Percentiles rank a stretch among this genome's conserved stretches.
phyloP scores from a whole-genome alignment of 1,284 basidiomycete genomes.

The Trichosporon faecale region DNA sequence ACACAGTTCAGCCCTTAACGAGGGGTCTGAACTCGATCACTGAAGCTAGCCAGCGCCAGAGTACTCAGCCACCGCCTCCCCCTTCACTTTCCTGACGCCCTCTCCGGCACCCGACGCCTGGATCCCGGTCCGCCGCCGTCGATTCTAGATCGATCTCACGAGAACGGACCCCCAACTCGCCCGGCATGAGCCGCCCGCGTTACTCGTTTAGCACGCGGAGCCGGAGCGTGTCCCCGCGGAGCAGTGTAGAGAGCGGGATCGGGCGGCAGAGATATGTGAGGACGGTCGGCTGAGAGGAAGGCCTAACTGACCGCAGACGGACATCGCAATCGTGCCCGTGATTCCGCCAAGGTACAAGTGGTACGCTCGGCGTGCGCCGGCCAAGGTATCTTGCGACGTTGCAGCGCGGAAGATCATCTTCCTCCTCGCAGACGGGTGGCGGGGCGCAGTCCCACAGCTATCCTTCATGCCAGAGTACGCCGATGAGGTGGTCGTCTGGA shows the following conservation, averaged over 20 bases:
- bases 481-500: neutral
- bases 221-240: neutral
- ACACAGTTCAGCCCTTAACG: no score
- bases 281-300: neutral
- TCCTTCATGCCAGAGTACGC: neutral
- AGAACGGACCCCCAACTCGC: no score
- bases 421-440: neutral
- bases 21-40: neutral
- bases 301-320: neutral
- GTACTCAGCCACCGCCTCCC: neutral
- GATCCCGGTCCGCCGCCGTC: no score
- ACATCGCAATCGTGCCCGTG: neutral
- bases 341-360: neutral
- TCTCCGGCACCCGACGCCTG: neutral
- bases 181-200: neutral
- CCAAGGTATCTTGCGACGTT: neutral
- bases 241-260: neutral
- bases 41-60: neutral
- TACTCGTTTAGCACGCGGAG: neutral
- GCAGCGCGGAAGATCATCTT: neutral
- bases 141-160: no score
- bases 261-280: conserved; percentile 1
- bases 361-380: neutral
- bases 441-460: neutral
- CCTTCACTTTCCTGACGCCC: neutral